Percentiles rank a stretch among this genome's conserved stretches.
Conservation (phyloP, 2,329 filamentous ascomycete genomes). For the Alternaria incomplexa region DNA sequence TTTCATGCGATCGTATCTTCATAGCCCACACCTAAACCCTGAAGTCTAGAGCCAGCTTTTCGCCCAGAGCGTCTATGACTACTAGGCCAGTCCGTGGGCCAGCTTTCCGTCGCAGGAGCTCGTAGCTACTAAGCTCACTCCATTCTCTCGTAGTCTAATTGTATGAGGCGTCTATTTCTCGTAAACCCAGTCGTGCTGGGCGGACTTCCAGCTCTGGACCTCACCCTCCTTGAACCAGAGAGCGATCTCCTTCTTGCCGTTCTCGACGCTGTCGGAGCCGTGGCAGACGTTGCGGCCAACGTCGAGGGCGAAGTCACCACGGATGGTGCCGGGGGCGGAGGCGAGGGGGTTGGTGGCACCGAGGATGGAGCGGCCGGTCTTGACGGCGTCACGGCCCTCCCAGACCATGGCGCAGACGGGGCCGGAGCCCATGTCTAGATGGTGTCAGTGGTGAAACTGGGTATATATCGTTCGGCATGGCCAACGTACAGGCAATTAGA, state of each 20-base stretch:
- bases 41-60: neutral
- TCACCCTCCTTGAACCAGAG: slow-evolving; percentile 96
- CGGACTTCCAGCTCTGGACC: slow-evolving; percentile 81
- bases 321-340: slow-evolving; percentile 96
- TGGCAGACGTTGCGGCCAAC: slow-evolving; percentile 99
- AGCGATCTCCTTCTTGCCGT: slow-evolving; percentile 98
- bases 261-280: slow-evolving; percentile 98
- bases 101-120: neutral
- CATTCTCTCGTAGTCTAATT: neutral
- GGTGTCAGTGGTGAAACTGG: slow-evolving; percentile 10
- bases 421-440: slow-evolving; percentile 89
- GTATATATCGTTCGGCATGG: neutral
- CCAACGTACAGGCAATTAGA: slow-evolving; percentile 81
- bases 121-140: slow-evolving; percentile 6
- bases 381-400: slow-evolving; percentile 98
- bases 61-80: neutral
- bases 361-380: slow-evolving; percentile 95
- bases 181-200: slow-evolving; percentile 94
- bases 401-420: slow-evolving; percentile 99
- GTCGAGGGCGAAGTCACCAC: slow-evolving; percentile 87
- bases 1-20: slow-evolving; percentile 26
- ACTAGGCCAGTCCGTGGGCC: neutral
- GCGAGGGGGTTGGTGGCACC: slow-evolving; percentile 98
- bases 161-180: slow-evolving; percentile 67
- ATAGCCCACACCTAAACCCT: slow-evolving; percentile 9